These are phyloP conservation scores for Melanomma pulvis-pyrius DNA, from an alignment of 495 filamentous ascomycete species.

Conservation along the genomic window DNA sequence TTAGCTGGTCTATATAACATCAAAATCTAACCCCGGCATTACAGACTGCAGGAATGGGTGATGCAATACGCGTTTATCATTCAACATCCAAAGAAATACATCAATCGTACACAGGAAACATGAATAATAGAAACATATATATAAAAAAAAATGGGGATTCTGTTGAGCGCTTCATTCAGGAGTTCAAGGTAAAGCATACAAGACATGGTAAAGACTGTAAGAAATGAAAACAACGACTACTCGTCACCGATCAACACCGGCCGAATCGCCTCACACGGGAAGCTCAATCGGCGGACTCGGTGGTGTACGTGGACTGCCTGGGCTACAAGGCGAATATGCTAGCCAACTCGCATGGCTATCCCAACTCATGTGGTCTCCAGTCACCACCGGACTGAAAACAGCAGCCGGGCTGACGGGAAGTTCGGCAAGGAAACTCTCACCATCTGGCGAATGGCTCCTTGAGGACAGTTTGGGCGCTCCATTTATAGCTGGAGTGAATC, in stretches of 20 bases:
- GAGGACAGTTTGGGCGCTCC: not conserved
- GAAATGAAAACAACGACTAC: too few relatives aligned
- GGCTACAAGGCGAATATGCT: not conserved
- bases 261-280: not conserved
- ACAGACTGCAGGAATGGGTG: too few relatives aligned
- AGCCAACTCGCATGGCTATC: not conserved
- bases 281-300: not conserved
- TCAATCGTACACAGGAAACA: not conserved
- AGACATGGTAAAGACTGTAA: too few relatives aligned
- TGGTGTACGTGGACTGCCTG: not conserved
- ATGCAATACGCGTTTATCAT: too few relatives aligned
- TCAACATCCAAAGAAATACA: too few relatives aligned
- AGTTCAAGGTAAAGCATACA: too few relatives aligned
- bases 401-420: not conserved
- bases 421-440: not conserved
- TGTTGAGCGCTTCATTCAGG: too few relatives aligned
- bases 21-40: not conserved
- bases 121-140: not conserved
- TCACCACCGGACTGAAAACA: not conserved
- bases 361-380: not conserved
- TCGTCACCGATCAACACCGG: not conserved
- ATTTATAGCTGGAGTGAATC: slow-evolving; percentile 15
- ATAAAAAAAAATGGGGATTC: too few relatives aligned
- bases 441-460: not conserved
- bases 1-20: not conserved